Conservation (phyloP, 2,329 filamentous ascomycete species). For the Penicillium hesseltinei region DNA sequence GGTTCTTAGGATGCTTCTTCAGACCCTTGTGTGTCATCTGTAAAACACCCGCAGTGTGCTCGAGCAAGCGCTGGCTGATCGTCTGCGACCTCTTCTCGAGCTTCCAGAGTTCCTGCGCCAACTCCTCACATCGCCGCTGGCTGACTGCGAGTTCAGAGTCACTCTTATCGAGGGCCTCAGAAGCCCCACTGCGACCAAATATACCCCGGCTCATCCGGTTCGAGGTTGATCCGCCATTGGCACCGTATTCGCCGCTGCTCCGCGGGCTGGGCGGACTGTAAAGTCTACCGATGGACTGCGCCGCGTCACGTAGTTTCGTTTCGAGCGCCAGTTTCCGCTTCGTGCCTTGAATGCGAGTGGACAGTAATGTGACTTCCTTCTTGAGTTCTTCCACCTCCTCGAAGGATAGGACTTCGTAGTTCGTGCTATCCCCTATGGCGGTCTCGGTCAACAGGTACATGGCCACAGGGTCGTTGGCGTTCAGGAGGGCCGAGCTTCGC, state of each 20-base stretch:
- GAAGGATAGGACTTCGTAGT: constrained; percentile 81
- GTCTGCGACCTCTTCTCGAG: constrained; percentile 75
- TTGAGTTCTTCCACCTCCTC: constrained; percentile 91
- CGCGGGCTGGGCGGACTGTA: constrained; percentile 65
- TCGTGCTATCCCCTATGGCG: constrained; percentile 81
- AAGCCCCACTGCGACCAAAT: constrained; percentile 45
- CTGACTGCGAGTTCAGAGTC: constrained; percentile 73
- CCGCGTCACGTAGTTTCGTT: constrained; percentile 90
- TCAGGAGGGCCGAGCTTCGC: constrained; percentile 39
- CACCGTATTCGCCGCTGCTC: constrained; percentile 43
- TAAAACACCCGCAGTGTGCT: constrained; percentile 89
- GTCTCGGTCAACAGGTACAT: constrained; percentile 93
- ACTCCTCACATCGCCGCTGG: constrained; percentile 78
- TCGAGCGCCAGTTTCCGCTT: constrained; percentile 83
- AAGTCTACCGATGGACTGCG: constrained; percentile 78
- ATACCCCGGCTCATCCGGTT: constrained; percentile 54
- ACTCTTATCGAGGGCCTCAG: constrained; percentile 51
- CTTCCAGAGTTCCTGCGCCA: constrained; percentile 75
- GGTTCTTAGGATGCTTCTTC: constrained; percentile 55
- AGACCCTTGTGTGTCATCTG: constrained; percentile 81
- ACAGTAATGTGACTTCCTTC: constrained; percentile 73
- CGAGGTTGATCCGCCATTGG: constrained; percentile 26
- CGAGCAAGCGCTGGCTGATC: constrained; percentile 71
- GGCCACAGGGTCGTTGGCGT: constrained; percentile 63
- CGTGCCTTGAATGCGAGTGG: constrained; percentile 75